Evolutionary conservation across 371 early-diverging fungal species (phyloP).

Genomic region (Haplosporangium sp.): DNA sequence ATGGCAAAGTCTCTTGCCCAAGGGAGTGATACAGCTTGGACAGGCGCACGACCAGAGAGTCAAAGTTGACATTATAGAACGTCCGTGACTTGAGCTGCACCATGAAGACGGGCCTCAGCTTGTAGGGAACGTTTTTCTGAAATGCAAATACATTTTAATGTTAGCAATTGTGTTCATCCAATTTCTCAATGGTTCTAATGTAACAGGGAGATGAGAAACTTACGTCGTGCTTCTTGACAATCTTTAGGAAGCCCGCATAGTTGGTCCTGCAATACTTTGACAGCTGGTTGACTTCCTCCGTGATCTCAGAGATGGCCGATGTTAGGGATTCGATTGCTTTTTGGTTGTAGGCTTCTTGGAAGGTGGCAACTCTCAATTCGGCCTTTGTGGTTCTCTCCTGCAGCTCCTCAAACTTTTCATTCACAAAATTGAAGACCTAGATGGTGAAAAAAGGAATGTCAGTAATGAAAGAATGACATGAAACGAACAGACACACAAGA

Average conservation of each 20-base stretch:
- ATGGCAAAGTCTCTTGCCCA: slow-evolving; percentile 57
- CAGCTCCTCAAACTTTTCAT: slow-evolving; percentile 91
- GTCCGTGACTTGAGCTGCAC: slow-evolving; percentile 88
- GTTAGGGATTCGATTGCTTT: slow-evolving; percentile 60
- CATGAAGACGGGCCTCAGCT: slow-evolving; percentile 89
- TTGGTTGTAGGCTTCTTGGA: slow-evolving; percentile 61
- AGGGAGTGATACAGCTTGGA: slow-evolving; percentile 92
- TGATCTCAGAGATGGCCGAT: slow-evolving; percentile 79
- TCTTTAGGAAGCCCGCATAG: slow-evolving; percentile 97
- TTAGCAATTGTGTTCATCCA: no score
- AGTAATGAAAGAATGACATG: background rate
- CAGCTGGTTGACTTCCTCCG: slow-evolving; percentile 91
- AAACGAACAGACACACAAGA: no score
- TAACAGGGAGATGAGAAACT: no score
- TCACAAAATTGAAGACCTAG: slow-evolving; percentile 83
- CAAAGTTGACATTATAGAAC: slow-evolving; percentile 93
- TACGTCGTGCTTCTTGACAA: slow-evolving; percentile 97
- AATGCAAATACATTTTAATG: no score
- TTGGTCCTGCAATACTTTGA: slow-evolving; percentile 96
- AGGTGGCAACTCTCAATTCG: slow-evolving; percentile 65
- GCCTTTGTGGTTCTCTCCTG: slow-evolving; percentile 82
- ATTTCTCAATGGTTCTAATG: no score
- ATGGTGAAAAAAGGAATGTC: background rate
- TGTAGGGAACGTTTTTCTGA: slow-evolving; percentile 77
- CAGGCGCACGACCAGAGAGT: slow-evolving; percentile 89